These are phyloP conservation scores for Aureobasidium subglaciale DNA, from an alignment of 2,329 filamentous ascomycete genomes.

Conservation along the genomic window DNA sequence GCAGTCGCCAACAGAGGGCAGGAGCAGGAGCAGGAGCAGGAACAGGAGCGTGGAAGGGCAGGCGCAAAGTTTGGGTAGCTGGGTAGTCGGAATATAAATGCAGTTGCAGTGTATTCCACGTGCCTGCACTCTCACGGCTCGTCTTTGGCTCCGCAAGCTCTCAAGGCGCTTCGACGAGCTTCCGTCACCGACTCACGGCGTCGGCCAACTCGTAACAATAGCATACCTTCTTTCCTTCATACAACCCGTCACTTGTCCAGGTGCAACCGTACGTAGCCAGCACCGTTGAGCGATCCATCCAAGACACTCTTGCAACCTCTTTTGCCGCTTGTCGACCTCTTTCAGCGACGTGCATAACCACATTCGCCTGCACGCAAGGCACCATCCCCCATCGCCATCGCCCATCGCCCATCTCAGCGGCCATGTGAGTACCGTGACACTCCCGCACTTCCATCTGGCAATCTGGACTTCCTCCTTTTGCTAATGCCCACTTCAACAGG, in stretches of 20 bases:
- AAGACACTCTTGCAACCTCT: neutral
- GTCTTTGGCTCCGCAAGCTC: constrained; percentile 8
- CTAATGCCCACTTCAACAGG: constrained; percentile 43
- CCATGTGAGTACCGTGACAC: constrained; percentile 15
- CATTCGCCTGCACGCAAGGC: constrained; percentile 17
- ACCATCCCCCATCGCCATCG: no score
- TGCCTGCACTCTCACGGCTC: neutral
- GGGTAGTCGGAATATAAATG: neutral
- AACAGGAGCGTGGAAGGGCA: neutral
- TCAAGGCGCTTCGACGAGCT: constrained; percentile 6
- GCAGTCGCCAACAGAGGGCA: neutral
- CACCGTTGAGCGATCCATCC: neutral
- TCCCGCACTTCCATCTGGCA: no score
- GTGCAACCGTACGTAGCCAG: neutral
- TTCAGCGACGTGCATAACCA: constrained; percentile 22
- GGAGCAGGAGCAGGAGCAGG: neutral
- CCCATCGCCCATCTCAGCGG: neutral
- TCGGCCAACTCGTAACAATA: neutral
- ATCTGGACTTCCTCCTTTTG: neutral
- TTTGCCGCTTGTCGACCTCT: constrained; percentile 11
- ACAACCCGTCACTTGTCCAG: constrained; percentile 1
- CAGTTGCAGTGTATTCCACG: neutral
- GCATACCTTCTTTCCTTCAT: neutral
- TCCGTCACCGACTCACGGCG: no score
- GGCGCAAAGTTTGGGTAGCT: neutral